Evolutionary conservation across 495 filamentous ascomycete species (phyloP), one percentile per base, ranked within the genome.

Genomic region (Penicillium simplicissimum): DNA sequence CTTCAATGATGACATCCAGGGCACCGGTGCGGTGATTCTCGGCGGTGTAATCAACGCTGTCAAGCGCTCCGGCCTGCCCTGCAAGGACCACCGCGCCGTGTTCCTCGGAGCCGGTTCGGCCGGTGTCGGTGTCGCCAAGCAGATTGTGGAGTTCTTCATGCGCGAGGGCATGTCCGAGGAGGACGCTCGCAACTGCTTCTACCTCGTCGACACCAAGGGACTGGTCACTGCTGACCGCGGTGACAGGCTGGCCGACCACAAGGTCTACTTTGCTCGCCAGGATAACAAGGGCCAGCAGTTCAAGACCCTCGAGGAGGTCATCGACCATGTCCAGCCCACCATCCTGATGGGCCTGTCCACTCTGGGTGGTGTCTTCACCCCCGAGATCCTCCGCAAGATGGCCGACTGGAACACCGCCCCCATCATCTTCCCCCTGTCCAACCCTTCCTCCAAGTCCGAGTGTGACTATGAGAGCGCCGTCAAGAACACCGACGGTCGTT

Each of bases 1-100:
- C 80, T 98, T 98, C 85, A 98, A 98, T 70, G 95, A 98, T 70
- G 95, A 98, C 69, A 94, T 98, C 71, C 95, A 98, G 82, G 95
- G 95, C 67, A 98, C 95, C 67, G 95, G 95, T 61, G 93, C 95
- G 62, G 95, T 98, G 63, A 91, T 98, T 60, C 83, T 98, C 42
- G 93, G 85, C 40, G 95, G 95, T 80, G 91, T 97, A 67, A 96
- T 98, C 74, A 94, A 90, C 70, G 95, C 93, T 43, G 92, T 97
- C 48, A 94, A 91, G 75, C 85, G 88, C n/a, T 91, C 92, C 19
- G 88, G 88, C 35, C 83, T 96, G 38, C 91, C 92, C 37, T 82
- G 92, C 63, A 89, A 93, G 76, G 91, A 96, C 64, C 95, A 98
- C 72, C 90, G 88, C 52, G 89, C 96, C 37, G 92, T 98, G 48